A percentile compares a stretch with the other conserved stretches of the same genome.
Evolutionary conservation across 768 basidiomycete species (phyloP).

Genomic region (Calocera cornea): DNA sequence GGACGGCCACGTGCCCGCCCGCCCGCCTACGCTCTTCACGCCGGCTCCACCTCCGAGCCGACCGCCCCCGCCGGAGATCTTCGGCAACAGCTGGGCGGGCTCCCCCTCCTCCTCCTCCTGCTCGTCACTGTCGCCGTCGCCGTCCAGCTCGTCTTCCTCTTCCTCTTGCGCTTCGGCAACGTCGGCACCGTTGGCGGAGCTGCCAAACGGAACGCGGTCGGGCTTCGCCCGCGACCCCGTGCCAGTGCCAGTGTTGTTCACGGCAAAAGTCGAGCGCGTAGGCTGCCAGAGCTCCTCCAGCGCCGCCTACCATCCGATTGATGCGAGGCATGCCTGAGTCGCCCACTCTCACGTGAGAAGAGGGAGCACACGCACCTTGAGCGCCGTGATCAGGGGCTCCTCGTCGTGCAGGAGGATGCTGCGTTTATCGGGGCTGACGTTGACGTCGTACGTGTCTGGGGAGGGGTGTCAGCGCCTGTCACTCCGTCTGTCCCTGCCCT

Average conservation of each 20-base stretch:
- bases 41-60: too few species aligned
- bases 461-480: too few species aligned
- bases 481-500: too few species aligned
- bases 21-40: background rate
- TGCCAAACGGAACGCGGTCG: constrained; percentile 9
- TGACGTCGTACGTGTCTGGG: constrained; percentile 73
- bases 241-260: too few species aligned
- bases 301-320: constrained; percentile 42
- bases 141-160: constrained; percentile 18
- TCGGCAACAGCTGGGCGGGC: too few species aligned
- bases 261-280: constrained; percentile 57
- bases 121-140: constrained; percentile 11
- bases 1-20: background rate
- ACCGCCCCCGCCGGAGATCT: background rate
- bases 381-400: constrained; percentile 53
- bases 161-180: too few species aligned
- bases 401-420: constrained; percentile 87
- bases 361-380: constrained; percentile 45
- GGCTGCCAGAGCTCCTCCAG: constrained; percentile 57
- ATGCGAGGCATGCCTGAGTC: too few species aligned
- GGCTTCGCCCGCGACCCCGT: background rate
- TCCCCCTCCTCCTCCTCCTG: background rate
- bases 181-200: constrained; percentile 14
- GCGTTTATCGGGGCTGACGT: constrained; percentile 94
- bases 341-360: too few species aligned